Conservation (phyloP, 148 eudicot genomes). For the Persicaria maculosa region DNA sequence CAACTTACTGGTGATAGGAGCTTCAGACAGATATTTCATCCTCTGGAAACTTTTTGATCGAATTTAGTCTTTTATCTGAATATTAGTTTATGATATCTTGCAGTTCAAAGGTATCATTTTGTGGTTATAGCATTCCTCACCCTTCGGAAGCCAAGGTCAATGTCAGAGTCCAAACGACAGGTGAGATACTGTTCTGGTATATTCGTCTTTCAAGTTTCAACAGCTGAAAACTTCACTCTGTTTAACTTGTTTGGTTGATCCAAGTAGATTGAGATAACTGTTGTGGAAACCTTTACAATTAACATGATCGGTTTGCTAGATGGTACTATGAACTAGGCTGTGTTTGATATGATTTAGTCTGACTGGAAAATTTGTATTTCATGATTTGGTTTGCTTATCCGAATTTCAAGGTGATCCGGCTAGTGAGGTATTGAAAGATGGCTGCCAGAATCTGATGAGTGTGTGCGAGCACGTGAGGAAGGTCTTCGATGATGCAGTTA, state of each 20-base stretch:
- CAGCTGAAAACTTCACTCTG: no score
- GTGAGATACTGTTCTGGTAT: conserved; percentile 24
- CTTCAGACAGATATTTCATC: not conserved
- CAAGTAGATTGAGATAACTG: no score
- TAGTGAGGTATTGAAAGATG: conserved; percentile 53
- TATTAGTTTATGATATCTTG: conserved; percentile 17
- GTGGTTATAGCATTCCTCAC: conserved; percentile 96
- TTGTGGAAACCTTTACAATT: no score
- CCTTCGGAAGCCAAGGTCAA: conserved; percentile 89
- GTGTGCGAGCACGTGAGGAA: conserved; percentile 56
- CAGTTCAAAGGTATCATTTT: conserved; percentile 83
- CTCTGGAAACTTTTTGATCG: not conserved
- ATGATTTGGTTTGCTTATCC: not conserved
- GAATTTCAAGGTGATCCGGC: conserved; percentile 54
- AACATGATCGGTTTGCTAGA: no score
- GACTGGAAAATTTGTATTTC: not conserved
- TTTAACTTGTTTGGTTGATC: no score
- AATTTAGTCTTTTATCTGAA: not conserved
- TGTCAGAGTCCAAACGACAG: conserved; percentile 89
- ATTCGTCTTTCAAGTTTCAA: no score
- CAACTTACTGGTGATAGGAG: not conserved
- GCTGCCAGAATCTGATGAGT: conserved; percentile 49
- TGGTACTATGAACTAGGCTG: no score
- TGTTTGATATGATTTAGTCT: not conserved
- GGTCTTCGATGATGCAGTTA: conserved; percentile 53